Base-by-base conservation (phyloP, 2,329 filamentous ascomycete genomes). In the Monilinia polystroma region DNA sequence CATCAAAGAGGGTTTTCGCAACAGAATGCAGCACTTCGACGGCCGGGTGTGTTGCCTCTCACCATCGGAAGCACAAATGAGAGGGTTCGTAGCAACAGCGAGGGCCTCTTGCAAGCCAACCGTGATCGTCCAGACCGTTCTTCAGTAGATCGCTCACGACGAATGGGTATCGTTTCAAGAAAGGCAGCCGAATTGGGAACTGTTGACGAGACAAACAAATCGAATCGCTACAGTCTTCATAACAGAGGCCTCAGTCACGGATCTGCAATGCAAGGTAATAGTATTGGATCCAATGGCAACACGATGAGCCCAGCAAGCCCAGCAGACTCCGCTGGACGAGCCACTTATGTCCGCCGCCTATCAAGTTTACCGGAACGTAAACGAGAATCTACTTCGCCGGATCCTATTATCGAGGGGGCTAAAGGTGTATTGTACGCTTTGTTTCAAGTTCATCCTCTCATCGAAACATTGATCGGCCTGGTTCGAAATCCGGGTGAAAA, bases 1-100 rank as follows among this genome's bases (percentile, higher is more conserved):
- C 93, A 97, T 76, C 92, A 91, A 72, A 87, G 93, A 41, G 88
- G 88, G 1, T 80, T 89, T 4, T 92, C 89, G 3, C 87, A 90
- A 71, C 87, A 91, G 70, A 90, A 84, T 67, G 75, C 78, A 8
- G 80, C 85, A 7, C 80, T 87, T 56, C 86, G 91, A 66, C 83
- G 89, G 66, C 91, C 92, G 0, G 87, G 88, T 2, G 84, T 92
- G n/a, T 87, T 91, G 78, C 91, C 85, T n/a, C 76, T 85, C 43
- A 77, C 88, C 3, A 88, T 91, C 65, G 87, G 87, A 23, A 94
- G 84, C 70, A 81, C 85, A 38, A 90, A 87, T 70, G 90, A 93
- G 75, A 84, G 89, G 12, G 72, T 86, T 16, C 84, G 87, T 53
- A 89, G 87, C 72, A 89, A 89, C 68, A 89, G 87, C 51, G 87